Base-by-base conservation (phyloP, 1,284 basidiomycete species). In the Rhodotorula mucilaginosa region DNA sequence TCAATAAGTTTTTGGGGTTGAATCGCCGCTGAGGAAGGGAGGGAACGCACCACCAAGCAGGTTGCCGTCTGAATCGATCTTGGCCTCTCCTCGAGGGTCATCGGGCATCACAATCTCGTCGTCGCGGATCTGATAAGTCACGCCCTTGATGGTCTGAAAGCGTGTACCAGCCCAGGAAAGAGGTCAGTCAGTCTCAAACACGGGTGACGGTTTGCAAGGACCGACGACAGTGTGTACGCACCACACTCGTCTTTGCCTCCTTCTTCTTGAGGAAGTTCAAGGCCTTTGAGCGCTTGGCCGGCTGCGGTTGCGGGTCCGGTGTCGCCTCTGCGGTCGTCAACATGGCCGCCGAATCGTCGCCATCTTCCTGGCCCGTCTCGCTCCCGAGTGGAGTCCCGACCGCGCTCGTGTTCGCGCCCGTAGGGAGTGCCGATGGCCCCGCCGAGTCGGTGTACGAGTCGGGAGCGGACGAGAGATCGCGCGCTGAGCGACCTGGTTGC, bases 91-190 rank as follows among this genome's bases (percentile, higher is more conserved):
- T 74, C 89, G 92, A 56, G 87, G 85, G 79, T 98, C 91, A 60
- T 91, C 87, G 2, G 89, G 88, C 7, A 93, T 90, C 61, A 90
- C 83, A 74, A 95, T 88, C 82, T 96, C 94, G 80, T 98, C 94
- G 56, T 90, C 89, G 57, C 92, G 90, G 63, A 97, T 89, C 58
- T 88, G 83, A 79, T 90, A 91, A 21, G 88, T 85, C 75, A 88
- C 84, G 18, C 90, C 92, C 66, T 90, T 88, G 78, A 96, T 87
- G 76, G 85, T 87, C 75, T 75, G 64, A 26, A 7, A 4, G 34
- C 18, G 15, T 3, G 48, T 15, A 26, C 21, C 12, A 31, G 18
- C 19, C 26, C 26, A 26, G 18, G 29, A 4, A 23, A 12, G 16
- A 5, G 23, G 58, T 56, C 49, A 34, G 49, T 5, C 39, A 44